Evolutionary conservation across 1,284 basidiomycete genomes (phyloP).

Genomic region (Porodaedalea pini): DNA sequence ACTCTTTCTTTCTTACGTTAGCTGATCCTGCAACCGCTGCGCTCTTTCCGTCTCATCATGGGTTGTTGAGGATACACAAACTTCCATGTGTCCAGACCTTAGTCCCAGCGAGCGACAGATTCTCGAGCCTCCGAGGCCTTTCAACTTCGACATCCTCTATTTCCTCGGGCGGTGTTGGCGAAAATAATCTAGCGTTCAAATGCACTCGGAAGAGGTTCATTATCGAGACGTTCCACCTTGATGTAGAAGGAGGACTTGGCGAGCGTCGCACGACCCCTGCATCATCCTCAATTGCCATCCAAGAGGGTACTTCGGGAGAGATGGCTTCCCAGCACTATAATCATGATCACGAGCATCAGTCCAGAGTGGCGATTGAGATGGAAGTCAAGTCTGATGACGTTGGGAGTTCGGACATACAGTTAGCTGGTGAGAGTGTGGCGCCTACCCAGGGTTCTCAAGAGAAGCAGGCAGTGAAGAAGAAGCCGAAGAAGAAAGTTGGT

Average conservation of each 20-base stretch:
- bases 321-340: conserved; percentile 15
- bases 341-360: not conserved
- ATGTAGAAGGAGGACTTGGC: conserved; percentile 86
- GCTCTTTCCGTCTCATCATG: conserved; percentile 81
- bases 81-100: conserved; percentile 70
- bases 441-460: conserved; percentile 4
- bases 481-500: conserved; percentile 63
- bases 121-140: conserved; percentile 74
- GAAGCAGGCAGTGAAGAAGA: conserved; percentile 33
- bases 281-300: conserved; percentile 28
- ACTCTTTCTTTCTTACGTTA: conserved; percentile 29
- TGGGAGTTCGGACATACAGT: not conserved
- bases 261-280: conserved; percentile 74
- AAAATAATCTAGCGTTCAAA: conserved; percentile 96
- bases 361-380: conserved; percentile 3
- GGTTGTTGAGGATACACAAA: conserved; percentile 71
- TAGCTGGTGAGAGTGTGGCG: not conserved
- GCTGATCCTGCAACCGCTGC: conserved; percentile 63
- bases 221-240: conserved; percentile 91
- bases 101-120: conserved; percentile 69
- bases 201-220: conserved; percentile 85
- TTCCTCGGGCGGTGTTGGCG: conserved; percentile 56
- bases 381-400: not conserved
- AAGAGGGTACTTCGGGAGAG: conserved; percentile 22
- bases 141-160: conserved; percentile 43